Percentiles rank a stretch among this genome's conserved stretches.
Evolutionary conservation across 2,329 filamentous ascomycete genomes (phyloP).

Genomic region (Penicillium griseofulvum): DNA sequence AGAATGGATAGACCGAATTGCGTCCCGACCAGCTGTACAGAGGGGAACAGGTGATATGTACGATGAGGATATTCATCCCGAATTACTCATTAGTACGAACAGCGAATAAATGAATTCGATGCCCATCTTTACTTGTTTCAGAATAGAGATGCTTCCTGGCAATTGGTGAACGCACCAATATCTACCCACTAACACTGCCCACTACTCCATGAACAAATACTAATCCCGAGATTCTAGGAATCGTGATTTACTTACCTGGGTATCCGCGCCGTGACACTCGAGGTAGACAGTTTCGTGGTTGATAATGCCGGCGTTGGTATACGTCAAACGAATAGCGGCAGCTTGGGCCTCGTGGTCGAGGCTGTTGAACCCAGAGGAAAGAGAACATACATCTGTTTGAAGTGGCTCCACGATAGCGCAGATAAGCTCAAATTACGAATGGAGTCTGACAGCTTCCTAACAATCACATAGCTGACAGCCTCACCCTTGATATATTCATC

Average conservation of each 20-base stretch:
- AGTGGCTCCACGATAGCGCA: no score
- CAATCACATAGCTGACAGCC: no score
- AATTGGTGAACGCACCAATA: slow-evolving; percentile 40
- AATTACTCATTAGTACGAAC: not conserved
- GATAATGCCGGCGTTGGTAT: no score
- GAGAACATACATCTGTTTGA: no score
- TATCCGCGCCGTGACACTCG: no score
- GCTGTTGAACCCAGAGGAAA: no score
- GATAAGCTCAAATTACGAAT: no score
- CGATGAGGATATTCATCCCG: not conserved
- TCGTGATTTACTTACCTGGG: not conserved
- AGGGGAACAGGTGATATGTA: not conserved
- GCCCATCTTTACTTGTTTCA: slow-evolving; percentile 24
- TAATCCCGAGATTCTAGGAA: slow-evolving; percentile 11
- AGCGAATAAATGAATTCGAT: not conserved
- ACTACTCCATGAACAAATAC: slow-evolving; percentile 38
- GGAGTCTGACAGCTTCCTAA: no score
- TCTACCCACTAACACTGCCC: slow-evolving; percentile 43
- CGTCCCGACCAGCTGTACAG: not conserved
- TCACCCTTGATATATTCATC: no score
- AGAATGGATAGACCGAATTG: not conserved
- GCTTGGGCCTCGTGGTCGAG: no score
- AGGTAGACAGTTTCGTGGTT: no score
- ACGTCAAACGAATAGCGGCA: no score
- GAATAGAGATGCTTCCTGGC: slow-evolving; percentile 37